Evolutionary conservation across 345 rosid genomes (phyloP).

Genomic region (Arabidopsis arenosa): DNA sequence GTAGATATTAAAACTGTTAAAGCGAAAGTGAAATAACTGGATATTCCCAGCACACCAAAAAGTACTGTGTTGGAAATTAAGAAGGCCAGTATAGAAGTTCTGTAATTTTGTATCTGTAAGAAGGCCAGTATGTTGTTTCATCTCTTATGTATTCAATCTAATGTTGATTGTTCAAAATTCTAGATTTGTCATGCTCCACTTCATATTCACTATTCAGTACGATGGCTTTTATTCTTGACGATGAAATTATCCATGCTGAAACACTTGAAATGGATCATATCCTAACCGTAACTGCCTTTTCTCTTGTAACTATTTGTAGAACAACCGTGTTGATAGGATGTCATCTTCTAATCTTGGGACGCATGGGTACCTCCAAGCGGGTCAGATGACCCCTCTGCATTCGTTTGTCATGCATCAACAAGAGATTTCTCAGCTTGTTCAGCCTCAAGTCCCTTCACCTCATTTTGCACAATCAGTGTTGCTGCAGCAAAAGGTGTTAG

Average conservation of each 20-base stretch:
- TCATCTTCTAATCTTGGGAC: slow-evolving; percentile 69
- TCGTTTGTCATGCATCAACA: slow-evolving; percentile 81
- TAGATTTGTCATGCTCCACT: not conserved
- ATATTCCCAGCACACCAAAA: not conserved
- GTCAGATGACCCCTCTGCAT: slow-evolving; percentile 77
- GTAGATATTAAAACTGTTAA: slow-evolving; percentile 14
- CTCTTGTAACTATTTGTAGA: slow-evolving; percentile 39
- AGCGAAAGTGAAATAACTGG: not conserved
- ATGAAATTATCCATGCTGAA: not conserved
- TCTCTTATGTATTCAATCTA: not conserved
- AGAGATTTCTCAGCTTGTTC: slow-evolving; percentile 66
- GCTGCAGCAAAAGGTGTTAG: slow-evolving; percentile 68
- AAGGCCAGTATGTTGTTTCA: slow-evolving; percentile 1
- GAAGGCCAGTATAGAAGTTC: not conserved
- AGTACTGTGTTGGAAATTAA: slow-evolving; percentile 1
- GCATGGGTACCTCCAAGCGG: slow-evolving; percentile 73
- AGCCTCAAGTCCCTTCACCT: slow-evolving; percentile 64
- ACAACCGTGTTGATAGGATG: slow-evolving; percentile 56
- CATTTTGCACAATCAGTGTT: slow-evolving; percentile 60
- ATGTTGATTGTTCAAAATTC: slow-evolving; percentile 12
- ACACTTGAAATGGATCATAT: slow-evolving; percentile 21
- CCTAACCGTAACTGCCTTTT: slow-evolving; percentile 1
- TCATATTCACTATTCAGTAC: not conserved
- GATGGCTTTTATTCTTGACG: slow-evolving; percentile 10
- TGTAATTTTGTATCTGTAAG: not conserved